Evolutionary conservation across 2,329 filamentous ascomycete species (phyloP).

Genomic region (Dactylellina leptospora): DNA sequence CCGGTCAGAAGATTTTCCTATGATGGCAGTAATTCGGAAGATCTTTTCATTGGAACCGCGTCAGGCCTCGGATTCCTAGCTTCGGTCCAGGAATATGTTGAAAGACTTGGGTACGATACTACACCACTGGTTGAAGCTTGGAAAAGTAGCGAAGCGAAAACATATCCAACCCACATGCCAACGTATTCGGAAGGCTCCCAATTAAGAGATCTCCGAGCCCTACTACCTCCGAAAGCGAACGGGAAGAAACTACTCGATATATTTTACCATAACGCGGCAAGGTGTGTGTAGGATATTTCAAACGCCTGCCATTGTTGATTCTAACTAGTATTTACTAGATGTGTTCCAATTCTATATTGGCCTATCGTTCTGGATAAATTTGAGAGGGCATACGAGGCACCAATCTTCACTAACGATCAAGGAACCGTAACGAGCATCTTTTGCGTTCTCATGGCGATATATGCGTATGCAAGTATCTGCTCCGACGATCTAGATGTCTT

Average conservation of each 20-base stretch:
- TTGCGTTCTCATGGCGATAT: conserved; percentile 45
- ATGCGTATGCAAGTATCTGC: conserved; percentile 35
- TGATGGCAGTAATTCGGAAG: conserved; percentile 33
- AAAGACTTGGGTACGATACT: conserved; percentile 48
- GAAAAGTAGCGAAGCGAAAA: conserved; percentile 46
- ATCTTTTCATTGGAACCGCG: conserved; percentile 44
- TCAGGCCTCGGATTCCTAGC: conserved; percentile 49
- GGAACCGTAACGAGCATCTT: conserved; percentile 29
- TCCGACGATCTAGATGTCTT: conserved; percentile 41
- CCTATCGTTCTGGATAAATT: conserved; percentile 46
- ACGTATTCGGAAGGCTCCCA: conserved; percentile 23
- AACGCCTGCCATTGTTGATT: too few relatives aligned
- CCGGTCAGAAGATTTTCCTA: conserved; percentile 43
- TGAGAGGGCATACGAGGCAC: conserved; percentile 46
- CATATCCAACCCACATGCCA: conserved; percentile 20
- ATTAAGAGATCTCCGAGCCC: conserved; percentile 32
- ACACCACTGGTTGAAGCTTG: conserved; percentile 40
- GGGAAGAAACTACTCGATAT: conserved; percentile 46
- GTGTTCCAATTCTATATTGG: conserved; percentile 44
- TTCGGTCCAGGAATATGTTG: conserved; percentile 51
- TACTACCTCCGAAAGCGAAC: conserved; percentile 19
- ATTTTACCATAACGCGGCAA: conserved; percentile 43
- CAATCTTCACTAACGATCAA: conserved; percentile 43
- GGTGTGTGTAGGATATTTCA: too few relatives aligned
- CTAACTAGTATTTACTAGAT: conserved; percentile 18